Evolutionary conservation across 106 monocot genomes (phyloP).

Genomic region (Dendrobium officinale): DNA sequence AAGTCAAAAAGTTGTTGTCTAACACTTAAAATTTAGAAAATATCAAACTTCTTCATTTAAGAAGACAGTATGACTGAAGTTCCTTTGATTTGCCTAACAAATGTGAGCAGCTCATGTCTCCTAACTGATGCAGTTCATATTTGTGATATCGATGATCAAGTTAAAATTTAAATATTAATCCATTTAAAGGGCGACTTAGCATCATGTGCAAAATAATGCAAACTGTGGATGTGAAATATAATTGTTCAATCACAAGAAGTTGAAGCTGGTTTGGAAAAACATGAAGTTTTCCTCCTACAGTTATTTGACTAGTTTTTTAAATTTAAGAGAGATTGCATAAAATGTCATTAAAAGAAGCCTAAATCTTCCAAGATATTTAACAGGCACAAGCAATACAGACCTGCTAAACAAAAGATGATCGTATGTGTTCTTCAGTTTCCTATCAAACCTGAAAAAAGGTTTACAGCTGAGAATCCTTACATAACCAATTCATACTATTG

Average conservation of each 20-base stretch:
- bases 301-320: neutral
- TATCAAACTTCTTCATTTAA: neutral
- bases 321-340: neutral
- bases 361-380: neutral
- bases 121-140: neutral
- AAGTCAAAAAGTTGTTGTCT: neutral
- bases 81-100: neutral
- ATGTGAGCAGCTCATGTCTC: neutral
- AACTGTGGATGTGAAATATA: neutral
- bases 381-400: constrained; percentile 21
- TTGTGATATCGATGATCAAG: neutral
- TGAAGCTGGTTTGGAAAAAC: neutral
- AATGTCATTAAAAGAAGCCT: neutral
- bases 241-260: neutral
- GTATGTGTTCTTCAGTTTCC: constrained; percentile 93
- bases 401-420: constrained; percentile 99
- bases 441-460: constrained; percentile 83
- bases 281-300: neutral
- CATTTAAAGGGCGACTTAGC: neutral
- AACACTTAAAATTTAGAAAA: neutral
- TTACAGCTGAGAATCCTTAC: neutral
- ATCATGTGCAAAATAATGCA: neutral
- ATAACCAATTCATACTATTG: neutral
- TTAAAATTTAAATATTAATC: neutral
- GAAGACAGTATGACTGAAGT: neutral